These are phyloP conservation scores for Camelina neglecta DNA, from an alignment of 345 rosid genomes.

Conservation along the genomic window DNA sequence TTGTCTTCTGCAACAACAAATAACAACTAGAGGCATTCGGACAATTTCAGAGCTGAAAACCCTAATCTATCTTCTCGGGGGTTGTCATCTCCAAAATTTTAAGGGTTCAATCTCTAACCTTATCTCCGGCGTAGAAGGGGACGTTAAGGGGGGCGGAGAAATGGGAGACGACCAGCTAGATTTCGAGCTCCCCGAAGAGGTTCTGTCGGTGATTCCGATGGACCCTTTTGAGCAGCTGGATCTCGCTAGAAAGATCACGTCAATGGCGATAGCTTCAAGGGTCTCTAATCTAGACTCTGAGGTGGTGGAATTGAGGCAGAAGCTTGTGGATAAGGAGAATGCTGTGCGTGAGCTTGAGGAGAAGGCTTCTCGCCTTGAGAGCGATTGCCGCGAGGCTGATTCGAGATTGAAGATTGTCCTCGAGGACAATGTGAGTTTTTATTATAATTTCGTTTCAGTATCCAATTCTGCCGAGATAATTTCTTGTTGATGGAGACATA, in stretches of 20 bases:
- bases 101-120: conserved; percentile 18
- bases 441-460: too few species aligned
- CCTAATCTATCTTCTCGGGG: conserved; percentile 44
- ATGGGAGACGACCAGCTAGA: conserved; percentile 57
- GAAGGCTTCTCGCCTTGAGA: conserved; percentile 59
- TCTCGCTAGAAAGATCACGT: conserved; percentile 96
- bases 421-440: conserved; percentile 67
- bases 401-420: conserved; percentile 61
- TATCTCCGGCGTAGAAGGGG: conserved; percentile 19
- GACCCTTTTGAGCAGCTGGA: conserved; percentile 96
- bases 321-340: conserved; percentile 67
- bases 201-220: conserved; percentile 80
- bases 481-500: background rate
- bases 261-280: conserved; percentile 94
- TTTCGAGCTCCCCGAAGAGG: conserved; percentile 71
- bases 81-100: conserved; percentile 13
- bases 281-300: conserved; percentile 85
- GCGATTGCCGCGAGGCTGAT: conserved; percentile 61
- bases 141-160: conserved; percentile 34
- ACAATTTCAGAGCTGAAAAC: conserved; percentile 27
- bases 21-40: conserved; percentile 11
- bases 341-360: conserved; percentile 69
- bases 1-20: conserved; percentile 14
- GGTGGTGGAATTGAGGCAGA: conserved; percentile 57
- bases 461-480: background rate